These are phyloP conservation scores for Fusarium metavorans DNA, from an alignment of 2,329 filamentous ascomycete species.

Conservation along the genomic window DNA sequence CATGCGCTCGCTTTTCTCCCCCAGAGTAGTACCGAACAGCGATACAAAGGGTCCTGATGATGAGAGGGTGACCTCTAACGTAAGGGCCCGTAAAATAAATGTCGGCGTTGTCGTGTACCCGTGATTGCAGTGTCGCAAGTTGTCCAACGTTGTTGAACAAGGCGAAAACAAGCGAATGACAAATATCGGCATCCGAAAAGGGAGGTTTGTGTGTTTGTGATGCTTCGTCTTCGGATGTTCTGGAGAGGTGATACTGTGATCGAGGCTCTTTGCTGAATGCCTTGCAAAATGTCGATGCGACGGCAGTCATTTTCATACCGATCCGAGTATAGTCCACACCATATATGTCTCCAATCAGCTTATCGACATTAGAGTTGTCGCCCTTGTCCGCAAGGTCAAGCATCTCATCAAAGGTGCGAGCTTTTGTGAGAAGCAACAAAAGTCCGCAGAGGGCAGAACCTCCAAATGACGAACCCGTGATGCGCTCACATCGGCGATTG, in stretches of 20 bases:
- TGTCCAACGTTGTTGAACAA: slow-evolving; percentile 99
- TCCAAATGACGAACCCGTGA: slow-evolving; percentile 93
- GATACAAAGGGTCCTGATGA: slow-evolving; percentile 85
- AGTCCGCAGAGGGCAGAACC: slow-evolving; percentile 97
- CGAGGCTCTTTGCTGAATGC: slow-evolving; percentile 92
- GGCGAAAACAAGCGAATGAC: slow-evolving; percentile 90
- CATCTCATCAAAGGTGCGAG: slow-evolving; percentile 97
- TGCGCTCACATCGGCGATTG: slow-evolving; percentile 85
- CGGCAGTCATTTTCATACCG: slow-evolving; percentile 92
- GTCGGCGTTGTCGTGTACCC: slow-evolving; percentile 90
- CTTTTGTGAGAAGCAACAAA: slow-evolving; percentile 90
- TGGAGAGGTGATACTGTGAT: neutral
- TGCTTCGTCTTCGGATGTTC: slow-evolving; percentile 81
- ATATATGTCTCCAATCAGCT: slow-evolving; percentile 98
- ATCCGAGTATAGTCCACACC: slow-evolving; percentile 96
- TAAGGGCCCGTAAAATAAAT: slow-evolving; percentile 99
- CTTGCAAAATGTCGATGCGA: slow-evolving; percentile 96
- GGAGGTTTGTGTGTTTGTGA: slow-evolving; percentile 53
- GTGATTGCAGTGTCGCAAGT: slow-evolving; percentile 93
- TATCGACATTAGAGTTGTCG: slow-evolving; percentile 93
- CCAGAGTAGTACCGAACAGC: slow-evolving; percentile 30
- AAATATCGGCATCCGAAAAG: slow-evolving; percentile 88
- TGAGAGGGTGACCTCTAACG: slow-evolving; percentile 93
- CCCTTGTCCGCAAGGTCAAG: slow-evolving; percentile 88
- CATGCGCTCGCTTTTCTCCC: slow-evolving; percentile 25